These are phyloP conservation scores for Condylostoma magnum DNA, from an alignment of 169 alveolate species.

Conservation along the genomic window DNA sequence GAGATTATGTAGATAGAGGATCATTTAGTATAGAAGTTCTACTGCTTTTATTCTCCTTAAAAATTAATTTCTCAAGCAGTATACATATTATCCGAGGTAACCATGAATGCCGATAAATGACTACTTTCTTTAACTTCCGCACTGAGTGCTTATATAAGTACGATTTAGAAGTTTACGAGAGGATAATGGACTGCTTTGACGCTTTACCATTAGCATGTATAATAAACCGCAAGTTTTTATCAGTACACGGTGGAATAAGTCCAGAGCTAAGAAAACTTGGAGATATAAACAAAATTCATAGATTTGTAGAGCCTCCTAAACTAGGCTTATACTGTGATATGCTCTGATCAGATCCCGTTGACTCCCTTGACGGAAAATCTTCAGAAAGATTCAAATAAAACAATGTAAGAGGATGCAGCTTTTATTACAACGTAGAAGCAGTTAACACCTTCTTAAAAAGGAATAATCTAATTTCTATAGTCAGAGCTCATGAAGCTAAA, in stretches of 20 bases:
- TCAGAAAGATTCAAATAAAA: conserved; percentile 60
- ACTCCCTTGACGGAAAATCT: conserved; percentile 78
- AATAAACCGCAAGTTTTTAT: conserved; percentile 75
- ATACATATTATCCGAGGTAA: conserved; percentile 93
- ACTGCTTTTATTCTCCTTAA: conserved; percentile 81
- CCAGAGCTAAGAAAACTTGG: conserved; percentile 79
- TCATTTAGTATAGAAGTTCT: conserved; percentile 91
- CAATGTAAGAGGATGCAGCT: conserved; percentile 91
- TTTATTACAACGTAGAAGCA: conserved; percentile 89
- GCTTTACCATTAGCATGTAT: conserved; percentile 83
- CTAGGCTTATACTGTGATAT: conserved; percentile 91
- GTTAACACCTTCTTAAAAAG: conserved; percentile 88
- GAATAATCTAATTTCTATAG: conserved; percentile 87
- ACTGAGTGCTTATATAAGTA: conserved; percentile 94
- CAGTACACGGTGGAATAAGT: conserved; percentile 96
- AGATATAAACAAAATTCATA: conserved; percentile 51
- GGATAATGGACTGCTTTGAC: conserved; percentile 91
- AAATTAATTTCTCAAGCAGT: conserved; percentile 85
- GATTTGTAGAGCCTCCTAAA: conserved; percentile 95
- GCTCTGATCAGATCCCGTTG: conserved; percentile 96
- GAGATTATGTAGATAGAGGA: conserved; percentile 98
- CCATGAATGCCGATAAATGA: conserved; percentile 97
- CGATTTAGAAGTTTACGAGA: conserved; percentile 88
- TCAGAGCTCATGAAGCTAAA: conserved; percentile 95
- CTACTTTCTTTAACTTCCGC: conserved; percentile 95